Evolutionary conservation across 2,329 filamentous ascomycete species (phyloP).

Genomic region (Thelonectria olida): DNA sequence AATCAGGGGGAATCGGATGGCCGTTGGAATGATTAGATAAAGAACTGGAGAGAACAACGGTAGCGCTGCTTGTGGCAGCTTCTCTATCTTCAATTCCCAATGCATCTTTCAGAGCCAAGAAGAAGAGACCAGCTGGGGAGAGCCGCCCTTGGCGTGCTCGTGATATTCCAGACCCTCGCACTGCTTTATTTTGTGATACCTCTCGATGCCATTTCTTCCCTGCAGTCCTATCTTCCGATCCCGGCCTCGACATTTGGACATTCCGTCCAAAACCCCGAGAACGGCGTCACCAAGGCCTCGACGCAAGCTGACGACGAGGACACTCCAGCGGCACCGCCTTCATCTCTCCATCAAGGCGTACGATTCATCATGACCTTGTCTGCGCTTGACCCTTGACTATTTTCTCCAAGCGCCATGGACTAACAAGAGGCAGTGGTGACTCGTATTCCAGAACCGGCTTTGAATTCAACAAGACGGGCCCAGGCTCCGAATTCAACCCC

Average conservation of each 20-base stretch:
- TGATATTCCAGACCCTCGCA: neutral
- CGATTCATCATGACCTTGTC: constrained; percentile 8
- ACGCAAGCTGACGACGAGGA: neutral
- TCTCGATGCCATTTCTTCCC: neutral
- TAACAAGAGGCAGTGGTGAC: constrained; percentile 13
- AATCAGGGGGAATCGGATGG: no score
- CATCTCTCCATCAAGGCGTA: neutral
- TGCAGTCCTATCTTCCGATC: neutral
- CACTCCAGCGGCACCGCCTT: neutral
- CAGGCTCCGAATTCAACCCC: neutral
- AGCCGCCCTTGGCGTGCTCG: neutral
- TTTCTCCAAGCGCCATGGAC: neutral
- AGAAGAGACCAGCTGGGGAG: neutral
- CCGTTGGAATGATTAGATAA: no score
- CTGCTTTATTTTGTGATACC: neutral
- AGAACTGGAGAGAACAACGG: no score
- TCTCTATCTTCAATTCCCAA: no score
- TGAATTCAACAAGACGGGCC: neutral
- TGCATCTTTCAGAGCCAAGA: neutral
- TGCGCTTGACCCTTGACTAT: neutral
- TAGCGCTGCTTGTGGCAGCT: no score
- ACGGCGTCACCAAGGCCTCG: neutral
- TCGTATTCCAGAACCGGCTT: constrained; percentile 5
- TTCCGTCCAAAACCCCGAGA: neutral
- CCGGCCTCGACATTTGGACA: neutral